Base-by-base conservation (phyloP, 768 basidiomycete species). In the Lyophyllum atratum region DNA sequence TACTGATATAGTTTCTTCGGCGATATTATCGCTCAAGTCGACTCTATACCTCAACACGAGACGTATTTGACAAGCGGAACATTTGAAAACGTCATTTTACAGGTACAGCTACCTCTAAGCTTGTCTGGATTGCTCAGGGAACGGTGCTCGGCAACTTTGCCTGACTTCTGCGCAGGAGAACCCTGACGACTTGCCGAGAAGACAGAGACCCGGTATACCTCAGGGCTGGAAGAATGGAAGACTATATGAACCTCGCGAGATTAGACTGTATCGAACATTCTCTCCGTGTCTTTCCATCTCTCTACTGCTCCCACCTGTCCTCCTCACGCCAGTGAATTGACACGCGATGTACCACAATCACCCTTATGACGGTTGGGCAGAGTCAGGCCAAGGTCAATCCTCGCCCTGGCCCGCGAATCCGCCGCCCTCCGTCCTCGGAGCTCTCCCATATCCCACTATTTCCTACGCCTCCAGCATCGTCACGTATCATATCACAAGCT, bases 401-500 rank as follows among this genome's bases (percentile, higher is more conserved):
- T 52, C 62, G 9, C 59, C 59, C 3, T 67, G 63, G 66, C 61
- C 64, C 19, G 56, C 59, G 39, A 53, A 55, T 21, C 64, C 72
- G 10, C 64, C 75, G 4, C 82, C 85, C 46, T 87, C 86, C 46
- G 70, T 87, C 55, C 84, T 82, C 62, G 86, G 86, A 5, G 85
- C 85, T 0, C 80, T 88, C 19, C 86, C 86, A 26, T 85, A 83
- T 62, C 78, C 82, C 0, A 52, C 70, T 22, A 55, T 73, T 28
- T 57, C 72, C 22, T 64, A 72, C 6, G 33, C 71, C 22, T 61
- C 76, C 15, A 69, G 72, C 28, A 58, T 74, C 25, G 60, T 70
- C 65, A 65, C 72, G 5, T 81, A 82, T 68, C 74, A 75, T 47
- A 82, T 88, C 74, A 78, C 79, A 11, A 70, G 75, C 12, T 76